Base-by-base conservation (phyloP, 2,329 filamentous ascomycete species). In the Hypoxylon sp. region DNA sequence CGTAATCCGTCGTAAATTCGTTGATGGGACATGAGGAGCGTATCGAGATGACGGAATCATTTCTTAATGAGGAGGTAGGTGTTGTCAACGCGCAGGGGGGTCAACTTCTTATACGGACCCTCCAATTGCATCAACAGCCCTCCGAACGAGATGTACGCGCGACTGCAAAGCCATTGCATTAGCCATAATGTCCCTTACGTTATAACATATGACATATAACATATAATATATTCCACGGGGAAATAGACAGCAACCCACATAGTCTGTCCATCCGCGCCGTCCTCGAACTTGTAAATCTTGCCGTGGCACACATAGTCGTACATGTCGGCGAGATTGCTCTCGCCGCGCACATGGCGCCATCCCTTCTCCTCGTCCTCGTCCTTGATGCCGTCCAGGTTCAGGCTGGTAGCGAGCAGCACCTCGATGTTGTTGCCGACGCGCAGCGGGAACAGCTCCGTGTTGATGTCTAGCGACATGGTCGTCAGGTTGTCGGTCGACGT, bases 31-130 rank as follows among this genome's bases (percentile, higher is more conserved):
- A 38, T 53, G 25, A 36, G 19, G 36, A 41, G 13, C 13, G 23
- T 10, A 3, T 19, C 36, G 48, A 23, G 23, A 48, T 52, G 25
- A 41, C 28, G 5, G 25, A 1, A 72, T 76, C 66, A 95, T 89
- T 97, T 97, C 89, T 98, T 99, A 74, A 97, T 85, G 67, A 98
- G 86, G 67, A 99, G 87, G 79, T 99, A 99, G 70, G 97, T 90
- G 78, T 97, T 91, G 79, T 99, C 96, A 76, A 98, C 95, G 75
- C 94, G 89, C 77, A 99, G 82, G 28, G 94, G 92, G 34, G 92
- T 97, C 69, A 99, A 88, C 84, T 97, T 98, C 86, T 96, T 97
- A 81, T 97, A 96, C 2, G 96, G 96, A 5, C 97, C 96, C 76
- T 97, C 92, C 61, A 99, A 86, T 75, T 91, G 93, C 82, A 98